Conservation (phyloP, 805 yeast genomes). For the Ogataea glucozyma region DNA sequence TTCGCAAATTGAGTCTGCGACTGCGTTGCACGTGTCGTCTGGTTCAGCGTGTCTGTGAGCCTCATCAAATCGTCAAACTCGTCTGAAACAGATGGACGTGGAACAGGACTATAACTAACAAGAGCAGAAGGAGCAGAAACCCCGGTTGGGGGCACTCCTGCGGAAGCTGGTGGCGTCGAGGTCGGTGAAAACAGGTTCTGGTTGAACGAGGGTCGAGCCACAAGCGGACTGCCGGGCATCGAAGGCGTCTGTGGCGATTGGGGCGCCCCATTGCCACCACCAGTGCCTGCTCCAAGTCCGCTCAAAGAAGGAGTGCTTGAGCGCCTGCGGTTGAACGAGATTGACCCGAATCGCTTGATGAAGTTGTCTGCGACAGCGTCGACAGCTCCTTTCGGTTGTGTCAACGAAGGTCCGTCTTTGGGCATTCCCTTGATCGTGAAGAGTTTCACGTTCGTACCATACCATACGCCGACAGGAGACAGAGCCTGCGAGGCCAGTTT, state of each 20-base stretch:
- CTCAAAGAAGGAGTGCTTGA: conserved; percentile 30
- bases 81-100: conserved; percentile 15
- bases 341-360: conserved; percentile 48
- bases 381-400: conserved; percentile 44
- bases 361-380: conserved; percentile 51
- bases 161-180: background rate
- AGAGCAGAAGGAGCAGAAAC: too few relatives aligned
- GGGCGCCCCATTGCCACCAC: conserved; percentile 23
- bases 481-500: conserved; percentile 17
- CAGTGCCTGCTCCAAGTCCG: conserved; percentile 13
- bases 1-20: conserved; percentile 9
- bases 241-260: conserved; percentile 30
- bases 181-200: conserved; percentile 17
- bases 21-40: conserved; percentile 5
- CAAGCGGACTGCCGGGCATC: conserved; percentile 9
- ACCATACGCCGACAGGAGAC: conserved; percentile 42
- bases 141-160: too few relatives aligned
- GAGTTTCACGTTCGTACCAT: conserved; percentile 43
- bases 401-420: conserved; percentile 25
- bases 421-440: conserved; percentile 38
- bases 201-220: conserved; percentile 9
- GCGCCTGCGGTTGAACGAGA: conserved; percentile 33
- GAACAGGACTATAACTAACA: conserved; percentile 20
- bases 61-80: conserved; percentile 13
- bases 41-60: conserved; percentile 5